phyloP scores from a whole-genome alignment of 2,329 filamentous ascomycete species.

The Alternaria atra region DNA sequence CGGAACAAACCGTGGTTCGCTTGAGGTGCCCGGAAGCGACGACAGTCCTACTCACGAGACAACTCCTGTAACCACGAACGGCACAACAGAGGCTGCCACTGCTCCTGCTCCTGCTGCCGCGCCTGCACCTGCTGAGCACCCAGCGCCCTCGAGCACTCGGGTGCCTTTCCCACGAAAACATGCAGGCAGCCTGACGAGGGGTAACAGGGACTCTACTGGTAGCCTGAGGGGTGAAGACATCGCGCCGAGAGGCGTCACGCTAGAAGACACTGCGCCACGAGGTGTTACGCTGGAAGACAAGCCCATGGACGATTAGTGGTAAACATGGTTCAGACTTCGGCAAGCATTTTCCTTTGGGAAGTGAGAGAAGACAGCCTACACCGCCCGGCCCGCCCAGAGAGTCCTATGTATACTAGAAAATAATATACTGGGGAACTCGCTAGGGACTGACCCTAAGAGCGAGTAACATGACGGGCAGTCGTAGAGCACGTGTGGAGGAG shows the following conservation, averaged over 20 bases:
- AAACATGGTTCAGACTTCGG: conserved; percentile 15
- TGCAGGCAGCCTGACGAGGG: conserved; percentile 46
- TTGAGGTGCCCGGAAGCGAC: conserved; percentile 79
- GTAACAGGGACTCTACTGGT: conserved; percentile 51
- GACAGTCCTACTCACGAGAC: conserved; percentile 52
- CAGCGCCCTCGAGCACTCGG: conserved; percentile 46
- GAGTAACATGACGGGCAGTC: conserved; percentile 5
- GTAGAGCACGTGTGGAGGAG: conserved; percentile 7
- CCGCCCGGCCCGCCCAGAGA: conserved; percentile 3
- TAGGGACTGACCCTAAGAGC: conserved; percentile 4
- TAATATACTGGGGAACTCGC: background rate
- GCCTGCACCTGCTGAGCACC: conserved; percentile 35
- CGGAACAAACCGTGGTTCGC: conserved; percentile 68
- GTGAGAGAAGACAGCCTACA: conserved; percentile 1
- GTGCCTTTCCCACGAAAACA: conserved; percentile 48
- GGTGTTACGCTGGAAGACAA: conserved; percentile 77
- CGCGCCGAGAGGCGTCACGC: conserved; percentile 65
- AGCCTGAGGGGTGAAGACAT: conserved; percentile 57
- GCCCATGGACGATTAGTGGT: conserved; percentile 76
- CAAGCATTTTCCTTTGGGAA: conserved; percentile 11
- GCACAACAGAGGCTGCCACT: conserved; percentile 42
- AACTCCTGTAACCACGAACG: conserved; percentile 47
- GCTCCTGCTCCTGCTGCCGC: conserved; percentile 20
- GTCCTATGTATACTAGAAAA: conserved; percentile 7
- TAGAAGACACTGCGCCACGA: conserved; percentile 66